Base-by-base conservation (phyloP, 2,329 filamentous ascomycete genomes). In the Moelleriella libera region DNA sequence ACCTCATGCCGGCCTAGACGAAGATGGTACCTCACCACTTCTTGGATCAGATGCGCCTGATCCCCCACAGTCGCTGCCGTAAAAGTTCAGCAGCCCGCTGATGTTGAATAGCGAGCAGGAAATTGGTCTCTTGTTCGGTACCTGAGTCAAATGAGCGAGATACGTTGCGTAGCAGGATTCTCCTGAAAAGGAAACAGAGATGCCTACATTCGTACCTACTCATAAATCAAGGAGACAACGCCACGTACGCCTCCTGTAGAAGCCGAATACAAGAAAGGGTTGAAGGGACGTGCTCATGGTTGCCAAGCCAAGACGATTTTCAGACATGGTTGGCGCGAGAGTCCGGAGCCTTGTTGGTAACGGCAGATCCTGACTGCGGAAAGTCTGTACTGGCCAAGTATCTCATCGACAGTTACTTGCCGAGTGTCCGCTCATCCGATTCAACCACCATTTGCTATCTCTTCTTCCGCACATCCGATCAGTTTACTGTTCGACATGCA, bases 341-440 rank as follows among this genome's bases (percentile, higher is more conserved):
- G 0, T 59, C 58, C 0, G 60, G 58, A 0, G 54, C 58, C 0
- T 49, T 68, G 6, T 53, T 64, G 30, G 57, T 68, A n/a, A 57
- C 66, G 2, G 64, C 62, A 3, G 64, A 67, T 49, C 63, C 64
- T 29, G 65, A 64, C 0, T 68, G 62, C 45, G 63, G 65, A 3
- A 68, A 67, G 49, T 67, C 64, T 0, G 63, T 62, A 0, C 46
- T 68, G 37, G 58, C 65, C 7, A 47, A 43, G 11, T 43, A 43
- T 7, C 21, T 47, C n/a, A 10, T 43, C 30, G 45, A 47, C n/a
- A 39, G 62, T 5, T 47, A 41, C 6, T 49, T 66, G 1, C 54
- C 52, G 30, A 12, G 14, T 5, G 9, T 39, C 8, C 21, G 21
- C 21, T 21, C 21, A 21, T 21, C 21, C 2, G 3, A 37, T 9